phyloP scores from a whole-genome alignment of 2,329 filamentous ascomycete genomes.

The Orbilia quercus region DNA sequence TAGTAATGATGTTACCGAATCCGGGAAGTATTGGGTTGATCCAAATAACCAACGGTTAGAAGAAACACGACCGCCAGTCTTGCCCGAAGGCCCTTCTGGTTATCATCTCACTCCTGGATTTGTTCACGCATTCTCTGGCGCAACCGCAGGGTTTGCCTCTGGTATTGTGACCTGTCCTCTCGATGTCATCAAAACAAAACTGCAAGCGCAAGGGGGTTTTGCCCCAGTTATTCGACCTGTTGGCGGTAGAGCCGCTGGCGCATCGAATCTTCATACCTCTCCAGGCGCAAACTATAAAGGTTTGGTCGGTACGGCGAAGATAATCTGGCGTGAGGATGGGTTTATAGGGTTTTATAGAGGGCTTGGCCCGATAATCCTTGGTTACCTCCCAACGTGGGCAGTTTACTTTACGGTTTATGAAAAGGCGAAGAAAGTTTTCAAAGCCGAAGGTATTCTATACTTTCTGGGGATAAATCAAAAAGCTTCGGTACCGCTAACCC shows the following conservation, averaged over 20 bases:
- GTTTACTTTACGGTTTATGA: conserved; percentile 98
- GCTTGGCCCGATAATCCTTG: conserved; percentile 90
- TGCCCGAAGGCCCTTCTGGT: conserved; percentile 25
- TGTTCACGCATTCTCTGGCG: conserved; percentile 86
- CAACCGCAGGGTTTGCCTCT: conserved; percentile 88
- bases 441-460: conserved; percentile 38
- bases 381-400: conserved; percentile 97
- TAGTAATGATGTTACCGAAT: conserved; percentile 8
- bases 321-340: conserved; percentile 90
- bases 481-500: background rate
- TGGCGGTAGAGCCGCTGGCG: conserved; percentile 56
- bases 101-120: conserved; percentile 68
- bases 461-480: background rate
- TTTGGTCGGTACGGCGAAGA: conserved; percentile 82
- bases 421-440: conserved; percentile 78
- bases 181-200: conserved; percentile 98
- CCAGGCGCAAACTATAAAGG: conserved; percentile 78
- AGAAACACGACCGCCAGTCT: conserved; percentile 20
- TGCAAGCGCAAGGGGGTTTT: conserved; percentile 94
- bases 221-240: conserved; percentile 19
- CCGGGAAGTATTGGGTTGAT: conserved; percentile 43
- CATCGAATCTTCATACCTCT: conserved; percentile 58
- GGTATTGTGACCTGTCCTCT: conserved; percentile 95
- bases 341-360: conserved; percentile 91
- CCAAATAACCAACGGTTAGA: conserved; percentile 5